phyloP scores from a whole-genome alignment of 495 filamentous ascomycete species.

The Penicillium daleae region DNA sequence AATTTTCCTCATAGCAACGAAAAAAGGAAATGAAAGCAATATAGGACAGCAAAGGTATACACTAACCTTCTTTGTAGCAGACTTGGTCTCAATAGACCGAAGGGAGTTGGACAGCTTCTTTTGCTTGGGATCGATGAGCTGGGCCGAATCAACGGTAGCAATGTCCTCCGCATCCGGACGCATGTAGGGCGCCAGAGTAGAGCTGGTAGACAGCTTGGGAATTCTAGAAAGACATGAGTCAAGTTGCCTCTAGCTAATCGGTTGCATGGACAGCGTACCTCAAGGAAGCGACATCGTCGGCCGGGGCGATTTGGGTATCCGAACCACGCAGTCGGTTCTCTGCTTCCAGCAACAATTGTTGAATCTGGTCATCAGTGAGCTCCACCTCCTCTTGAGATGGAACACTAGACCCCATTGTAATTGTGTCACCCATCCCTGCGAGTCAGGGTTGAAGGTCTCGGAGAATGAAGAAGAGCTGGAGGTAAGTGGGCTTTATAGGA shows the following conservation, averaged over 20 bases:
- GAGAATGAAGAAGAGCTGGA: slow-evolving; percentile 10
- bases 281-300: slow-evolving; percentile 18
- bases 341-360: slow-evolving; percentile 65
- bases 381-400: slow-evolving; percentile 28
- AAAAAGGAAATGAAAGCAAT: slow-evolving; percentile 6
- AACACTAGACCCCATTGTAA: slow-evolving; percentile 6
- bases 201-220: slow-evolving; percentile 47
- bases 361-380: slow-evolving; percentile 60
- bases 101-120: slow-evolving; percentile 46
- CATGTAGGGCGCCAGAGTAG: slow-evolving; percentile 54
- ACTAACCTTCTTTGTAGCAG: slow-evolving; percentile 48
- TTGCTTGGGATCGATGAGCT: slow-evolving; percentile 47
- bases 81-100: slow-evolving; percentile 46
- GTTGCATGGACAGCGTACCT: slow-evolving; percentile 21
- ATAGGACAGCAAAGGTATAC: slow-evolving; percentile 16
- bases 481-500: slow-evolving; percentile 26
- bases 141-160: slow-evolving; percentile 49
- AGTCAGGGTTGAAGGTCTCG: slow-evolving; percentile 19
- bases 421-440: slow-evolving; percentile 29
- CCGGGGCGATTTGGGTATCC: slow-evolving; percentile 14
- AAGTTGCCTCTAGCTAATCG: background rate
- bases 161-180: slow-evolving; percentile 45
- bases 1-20: slow-evolving; percentile 70
- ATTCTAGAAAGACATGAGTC: slow-evolving; percentile 25
- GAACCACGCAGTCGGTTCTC: slow-evolving; percentile 56